These are phyloP conservation scores for Hypoxylon sp. DNA, from an alignment of 2,329 filamentous ascomycete species.

Conservation along the genomic window DNA sequence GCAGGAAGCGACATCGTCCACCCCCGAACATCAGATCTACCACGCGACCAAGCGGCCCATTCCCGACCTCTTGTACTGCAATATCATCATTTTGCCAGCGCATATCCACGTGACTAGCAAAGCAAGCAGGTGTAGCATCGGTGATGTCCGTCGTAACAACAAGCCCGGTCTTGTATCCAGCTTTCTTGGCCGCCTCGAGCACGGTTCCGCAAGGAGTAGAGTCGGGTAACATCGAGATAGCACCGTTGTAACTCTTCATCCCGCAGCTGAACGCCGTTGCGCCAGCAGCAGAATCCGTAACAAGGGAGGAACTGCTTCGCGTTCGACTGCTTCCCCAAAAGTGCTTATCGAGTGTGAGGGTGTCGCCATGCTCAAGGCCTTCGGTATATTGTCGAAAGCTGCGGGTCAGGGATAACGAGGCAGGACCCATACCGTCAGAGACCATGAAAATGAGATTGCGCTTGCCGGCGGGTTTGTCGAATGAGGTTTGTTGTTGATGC, in stretches of 20 bases:
- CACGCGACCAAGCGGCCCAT: conserved; percentile 86
- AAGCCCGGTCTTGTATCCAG: conserved; percentile 91
- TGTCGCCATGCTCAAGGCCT: conserved; percentile 80
- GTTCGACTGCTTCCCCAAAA: conserved; percentile 93
- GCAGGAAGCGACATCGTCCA: conserved; percentile 92
- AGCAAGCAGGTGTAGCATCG: conserved; percentile 96
- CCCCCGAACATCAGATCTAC: conserved; percentile 96
- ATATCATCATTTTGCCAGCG: conserved; percentile 90
- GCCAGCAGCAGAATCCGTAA: conserved; percentile 97
- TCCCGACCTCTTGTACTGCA: conserved; percentile 90
- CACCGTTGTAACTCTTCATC: conserved; percentile 95
- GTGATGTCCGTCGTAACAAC: conserved; percentile 96
- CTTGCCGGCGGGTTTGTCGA: conserved; percentile 71
- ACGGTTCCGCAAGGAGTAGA: conserved; percentile 90
- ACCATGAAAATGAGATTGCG: conserved; percentile 99
- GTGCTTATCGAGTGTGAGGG: conserved; percentile 86
- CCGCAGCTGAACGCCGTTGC: conserved; percentile 97
- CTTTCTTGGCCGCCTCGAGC: conserved; percentile 91
- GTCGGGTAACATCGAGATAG: conserved; percentile 90
- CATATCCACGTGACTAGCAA: conserved; percentile 87
- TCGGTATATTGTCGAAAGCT: conserved; percentile 86
- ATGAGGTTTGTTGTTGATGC: conserved; percentile 72
- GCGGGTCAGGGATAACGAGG: conserved; percentile 87
- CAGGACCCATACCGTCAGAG: conserved; percentile 97
- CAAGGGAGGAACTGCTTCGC: conserved; percentile 83